Percentiles rank a stretch among this genome's conserved stretches.
Evolutionary conservation across 192 early-diverging fungal species (phyloP).

Genomic region (Mortierella hygrophila): DNA sequence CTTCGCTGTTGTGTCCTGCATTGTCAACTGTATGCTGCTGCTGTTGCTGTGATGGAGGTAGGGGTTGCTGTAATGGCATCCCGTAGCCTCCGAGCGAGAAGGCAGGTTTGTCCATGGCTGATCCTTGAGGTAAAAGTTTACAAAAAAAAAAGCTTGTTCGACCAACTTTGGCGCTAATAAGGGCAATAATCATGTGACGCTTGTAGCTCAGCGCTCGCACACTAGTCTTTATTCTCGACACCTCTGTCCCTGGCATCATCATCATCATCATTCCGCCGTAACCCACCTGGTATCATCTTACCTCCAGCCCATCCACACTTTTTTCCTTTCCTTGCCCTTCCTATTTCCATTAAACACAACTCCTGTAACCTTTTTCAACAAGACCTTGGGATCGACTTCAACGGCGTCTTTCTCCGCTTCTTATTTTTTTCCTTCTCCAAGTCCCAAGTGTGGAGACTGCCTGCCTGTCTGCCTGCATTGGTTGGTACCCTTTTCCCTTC

Average conservation of each 20-base stretch:
- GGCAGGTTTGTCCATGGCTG: background rate
- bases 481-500: background rate
- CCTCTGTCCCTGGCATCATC: background rate
- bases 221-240: background rate
- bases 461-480: no score
- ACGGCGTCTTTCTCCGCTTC: background rate
- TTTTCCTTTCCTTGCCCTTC: background rate
- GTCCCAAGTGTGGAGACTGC: background rate
- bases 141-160: background rate
- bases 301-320: background rate
- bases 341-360: background rate
- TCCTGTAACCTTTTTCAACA: no score
- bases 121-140: background rate
- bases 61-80: background rate
- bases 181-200: background rate
- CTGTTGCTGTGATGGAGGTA: background rate
- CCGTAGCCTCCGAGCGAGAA: background rate
- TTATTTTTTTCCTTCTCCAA: background rate
- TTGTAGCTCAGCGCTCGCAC: background rate
- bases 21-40: background rate
- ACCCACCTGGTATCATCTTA: background rate
- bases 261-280: background rate
- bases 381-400: background rate
- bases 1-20: background rate
- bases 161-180: background rate